These are phyloP conservation scores for Pythium plurisporium DNA, from an alignment of 352 stramenopile species.

Conservation along the genomic window DNA sequence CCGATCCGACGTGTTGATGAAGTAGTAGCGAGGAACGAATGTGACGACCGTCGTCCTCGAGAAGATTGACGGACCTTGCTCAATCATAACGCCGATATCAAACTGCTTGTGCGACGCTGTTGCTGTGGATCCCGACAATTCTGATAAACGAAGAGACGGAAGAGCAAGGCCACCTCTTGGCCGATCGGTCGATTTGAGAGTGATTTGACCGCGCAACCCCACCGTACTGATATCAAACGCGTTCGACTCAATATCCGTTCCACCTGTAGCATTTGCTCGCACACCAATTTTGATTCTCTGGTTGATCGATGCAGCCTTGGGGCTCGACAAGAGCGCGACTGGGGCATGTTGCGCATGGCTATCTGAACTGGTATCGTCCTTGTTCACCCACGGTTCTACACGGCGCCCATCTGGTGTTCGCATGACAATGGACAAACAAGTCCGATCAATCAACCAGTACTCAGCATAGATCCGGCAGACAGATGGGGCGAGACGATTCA, in stretches of 20 bases:
- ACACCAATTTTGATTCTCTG: slow-evolving; percentile 75
- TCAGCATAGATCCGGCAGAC: slow-evolving; percentile 73
- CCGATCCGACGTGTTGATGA: slow-evolving; percentile 66
- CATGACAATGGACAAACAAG: slow-evolving; percentile 62
- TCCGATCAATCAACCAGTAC: slow-evolving; percentile 85
- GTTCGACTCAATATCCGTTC: slow-evolving; percentile 63
- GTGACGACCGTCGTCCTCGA: slow-evolving; percentile 74
- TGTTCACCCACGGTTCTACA: slow-evolving; percentile 34
- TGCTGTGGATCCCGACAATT: slow-evolving; percentile 15
- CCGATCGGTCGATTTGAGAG: slow-evolving; percentile 44
- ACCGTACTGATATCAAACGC: slow-evolving; percentile 77
- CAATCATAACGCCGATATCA: slow-evolving; percentile 83
- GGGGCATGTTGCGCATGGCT: slow-evolving; percentile 32
- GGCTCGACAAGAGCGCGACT: slow-evolving; percentile 68
- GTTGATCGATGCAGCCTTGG: slow-evolving; percentile 47
- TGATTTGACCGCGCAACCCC: slow-evolving; percentile 66
- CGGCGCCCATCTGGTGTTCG: slow-evolving; percentile 56
- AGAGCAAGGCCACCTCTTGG: slow-evolving; percentile 31
- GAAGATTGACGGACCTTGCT: slow-evolving; percentile 74
- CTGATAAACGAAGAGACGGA: slow-evolving; percentile 46
- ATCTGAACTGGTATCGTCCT: slow-evolving; percentile 4
- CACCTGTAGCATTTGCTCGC: slow-evolving; percentile 15
- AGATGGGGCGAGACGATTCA: slow-evolving; percentile 40
- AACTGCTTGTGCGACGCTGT: slow-evolving; percentile 57
- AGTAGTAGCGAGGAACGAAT: slow-evolving; percentile 75